Conservation (phyloP, 1,284 basidiomycete genomes). For the Cryptococcus amylolentus region DNA sequence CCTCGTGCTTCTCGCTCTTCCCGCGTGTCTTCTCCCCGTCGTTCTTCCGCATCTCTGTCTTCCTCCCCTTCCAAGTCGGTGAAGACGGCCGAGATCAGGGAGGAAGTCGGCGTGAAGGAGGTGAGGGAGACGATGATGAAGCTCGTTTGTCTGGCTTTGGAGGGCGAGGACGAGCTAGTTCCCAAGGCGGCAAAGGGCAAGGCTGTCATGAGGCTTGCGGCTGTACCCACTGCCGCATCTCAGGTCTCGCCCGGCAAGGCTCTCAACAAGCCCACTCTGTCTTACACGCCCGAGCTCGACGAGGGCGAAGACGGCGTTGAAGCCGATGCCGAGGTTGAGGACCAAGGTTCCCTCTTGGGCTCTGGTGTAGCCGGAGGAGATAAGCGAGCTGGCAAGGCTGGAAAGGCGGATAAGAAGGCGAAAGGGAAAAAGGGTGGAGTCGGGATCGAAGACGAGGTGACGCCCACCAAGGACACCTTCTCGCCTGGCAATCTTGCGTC, state of each 20-base stretch:
- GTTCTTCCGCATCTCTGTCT: background rate
- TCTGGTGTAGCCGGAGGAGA: no score
- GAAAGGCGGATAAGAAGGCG: background rate
- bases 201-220: background rate
- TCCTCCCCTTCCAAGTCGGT: constrained; percentile 8
- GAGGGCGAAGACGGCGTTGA: background rate
- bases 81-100: background rate
- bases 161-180: constrained; percentile 75
- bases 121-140: constrained; percentile 65
- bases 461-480: no score
- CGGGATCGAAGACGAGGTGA: background rate
- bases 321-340: constrained; percentile 3
- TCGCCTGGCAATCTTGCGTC: background rate
- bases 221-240: background rate
- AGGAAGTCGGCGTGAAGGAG: constrained; percentile 58
- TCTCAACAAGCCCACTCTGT: background rate
- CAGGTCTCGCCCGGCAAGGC: background rate
- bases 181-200: constrained; percentile 58
- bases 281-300: background rate
- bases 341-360: background rate
- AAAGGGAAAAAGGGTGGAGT: background rate
- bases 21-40: no score
- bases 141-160: constrained; percentile 80
- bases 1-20: background rate
- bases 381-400: background rate